Percentiles rank a stretch among this genome's conserved stretches.
Conservation (phyloP, 1,139 yeast species). For the Protomyces macrosporus region DNA sequence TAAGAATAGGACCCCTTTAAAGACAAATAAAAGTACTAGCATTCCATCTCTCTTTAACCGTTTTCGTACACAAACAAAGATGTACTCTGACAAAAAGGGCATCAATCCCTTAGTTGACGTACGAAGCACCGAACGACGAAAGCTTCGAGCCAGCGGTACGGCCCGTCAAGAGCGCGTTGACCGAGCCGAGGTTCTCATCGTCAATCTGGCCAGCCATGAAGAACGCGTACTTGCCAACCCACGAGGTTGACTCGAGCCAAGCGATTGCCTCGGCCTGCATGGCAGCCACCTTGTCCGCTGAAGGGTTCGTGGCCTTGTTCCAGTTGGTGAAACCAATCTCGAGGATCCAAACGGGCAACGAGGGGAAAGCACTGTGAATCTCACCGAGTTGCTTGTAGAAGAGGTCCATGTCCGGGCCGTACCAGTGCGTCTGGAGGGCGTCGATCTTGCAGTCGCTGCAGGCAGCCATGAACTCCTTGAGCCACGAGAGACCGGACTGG, state of each 20-base stretch:
- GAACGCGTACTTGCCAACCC: slow-evolving; percentile 13
- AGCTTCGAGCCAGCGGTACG: slow-evolving; percentile 17
- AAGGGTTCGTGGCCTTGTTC: slow-evolving; percentile 18
- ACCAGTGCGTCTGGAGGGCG: slow-evolving; percentile 19
- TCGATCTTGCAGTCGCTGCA: slow-evolving; percentile 12
- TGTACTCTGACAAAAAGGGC: not conserved
- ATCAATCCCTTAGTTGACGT: not conserved
- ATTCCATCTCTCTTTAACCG: not conserved
- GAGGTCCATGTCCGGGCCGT: slow-evolving; percentile 15
- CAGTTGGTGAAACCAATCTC: slow-evolving; percentile 26
- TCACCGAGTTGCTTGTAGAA: slow-evolving; percentile 15
- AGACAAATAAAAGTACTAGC: not conserved
- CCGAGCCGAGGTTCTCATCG: slow-evolving; percentile 11
- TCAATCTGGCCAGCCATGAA: slow-evolving; percentile 21
- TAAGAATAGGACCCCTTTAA: too few species aligned
- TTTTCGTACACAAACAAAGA: not conserved
- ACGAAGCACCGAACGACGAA: slow-evolving; percentile 13
- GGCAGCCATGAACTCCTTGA: slow-evolving; percentile 11
- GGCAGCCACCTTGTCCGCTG: slow-evolving; percentile 6
- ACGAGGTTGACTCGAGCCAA: slow-evolving; percentile 20
- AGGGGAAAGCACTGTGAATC: slow-evolving; percentile 22
- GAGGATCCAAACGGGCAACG: slow-evolving; percentile 11
- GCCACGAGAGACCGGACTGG: slow-evolving; percentile 21
- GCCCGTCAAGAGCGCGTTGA: slow-evolving; percentile 11
- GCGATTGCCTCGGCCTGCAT: slow-evolving; percentile 17